phyloP scores from a whole-genome alignment of 495 filamentous ascomycete species.

The Neurospora terricola region DNA sequence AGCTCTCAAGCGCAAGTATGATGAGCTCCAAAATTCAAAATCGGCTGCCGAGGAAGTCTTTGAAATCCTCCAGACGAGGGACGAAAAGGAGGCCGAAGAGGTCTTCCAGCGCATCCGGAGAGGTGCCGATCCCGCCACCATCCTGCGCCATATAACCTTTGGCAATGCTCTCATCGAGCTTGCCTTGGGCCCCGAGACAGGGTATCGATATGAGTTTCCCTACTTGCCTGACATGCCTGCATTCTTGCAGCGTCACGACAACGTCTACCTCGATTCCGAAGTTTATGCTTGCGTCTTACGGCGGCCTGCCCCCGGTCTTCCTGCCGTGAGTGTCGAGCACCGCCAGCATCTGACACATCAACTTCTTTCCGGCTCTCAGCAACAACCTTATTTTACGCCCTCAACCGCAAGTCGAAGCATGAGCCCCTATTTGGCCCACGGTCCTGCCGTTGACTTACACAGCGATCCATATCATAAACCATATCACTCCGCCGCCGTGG shows the following conservation, averaged over 20 bases:
- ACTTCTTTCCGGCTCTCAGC: not conserved
- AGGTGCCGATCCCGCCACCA: constrained; percentile 23
- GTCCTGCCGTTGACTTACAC: constrained; percentile 8
- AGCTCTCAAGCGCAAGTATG: constrained; percentile 31
- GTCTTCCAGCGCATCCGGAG: constrained; percentile 27
- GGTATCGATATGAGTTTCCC: constrained; percentile 32
- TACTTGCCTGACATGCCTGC: constrained; percentile 28
- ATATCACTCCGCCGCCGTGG: constrained; percentile 21
- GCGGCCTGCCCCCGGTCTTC: not conserved
- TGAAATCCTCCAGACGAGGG: constrained; percentile 20
- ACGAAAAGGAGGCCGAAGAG: constrained; percentile 25
- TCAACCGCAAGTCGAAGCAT: not conserved
- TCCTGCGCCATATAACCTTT: constrained; percentile 28
- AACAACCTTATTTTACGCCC: not conserved
- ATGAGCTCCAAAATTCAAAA: constrained; percentile 24
- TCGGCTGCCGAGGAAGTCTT: constrained; percentile 27
- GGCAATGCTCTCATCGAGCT: constrained; percentile 32
- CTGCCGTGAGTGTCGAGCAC: not conserved
- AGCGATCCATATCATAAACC: constrained; percentile 26
- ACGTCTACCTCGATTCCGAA: constrained; percentile 30
- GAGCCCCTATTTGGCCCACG: constrained; percentile 5
- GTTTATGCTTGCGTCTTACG: constrained; percentile 18
- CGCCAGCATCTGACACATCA: not conserved
- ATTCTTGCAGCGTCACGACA: constrained; percentile 18
- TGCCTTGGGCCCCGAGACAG: constrained; percentile 25